A percentile compares a stretch with the other conserved stretches of the same genome.
These are phyloP conservation scores for Daldinia bambusicola DNA, from an alignment of 495 filamentous ascomycete genomes.

Conservation along the genomic window DNA sequence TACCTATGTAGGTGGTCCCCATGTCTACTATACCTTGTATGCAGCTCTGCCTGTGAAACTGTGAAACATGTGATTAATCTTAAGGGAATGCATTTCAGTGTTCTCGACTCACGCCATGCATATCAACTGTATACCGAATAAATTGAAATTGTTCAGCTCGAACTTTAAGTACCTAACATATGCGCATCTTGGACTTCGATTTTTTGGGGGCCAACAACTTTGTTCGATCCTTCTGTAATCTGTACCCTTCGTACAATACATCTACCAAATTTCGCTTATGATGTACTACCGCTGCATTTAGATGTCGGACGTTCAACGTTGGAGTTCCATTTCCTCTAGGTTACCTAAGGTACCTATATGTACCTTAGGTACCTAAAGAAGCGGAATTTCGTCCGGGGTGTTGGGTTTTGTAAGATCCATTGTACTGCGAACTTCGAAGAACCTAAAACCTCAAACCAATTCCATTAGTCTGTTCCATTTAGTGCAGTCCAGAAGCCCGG, in stretches of 20 bases:
- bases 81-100: not conserved
- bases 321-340: not conserved
- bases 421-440: not conserved
- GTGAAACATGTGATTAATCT: not conserved
- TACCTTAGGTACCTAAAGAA: not conserved
- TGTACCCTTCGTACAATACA: no score
- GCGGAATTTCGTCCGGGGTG: not conserved
- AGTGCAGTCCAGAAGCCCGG: not conserved
- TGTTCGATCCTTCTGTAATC: not conserved
- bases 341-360: no score
- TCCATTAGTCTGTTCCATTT: not conserved
- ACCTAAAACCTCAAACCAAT: not conserved
- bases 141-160: no score
- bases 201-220: not conserved
- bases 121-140: no score
- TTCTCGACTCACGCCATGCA: no score
- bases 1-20: no score
- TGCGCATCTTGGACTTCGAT: not conserved
- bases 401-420: not conserved
- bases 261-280: not conserved
- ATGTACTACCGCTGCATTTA: not conserved
- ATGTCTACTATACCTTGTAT: no score
- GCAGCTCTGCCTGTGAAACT: not conserved
- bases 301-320: not conserved
- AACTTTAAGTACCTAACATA: no score